Evolutionary conservation across 345 rosid genomes (phyloP).

Genomic region (Combretum micranthum): DNA sequence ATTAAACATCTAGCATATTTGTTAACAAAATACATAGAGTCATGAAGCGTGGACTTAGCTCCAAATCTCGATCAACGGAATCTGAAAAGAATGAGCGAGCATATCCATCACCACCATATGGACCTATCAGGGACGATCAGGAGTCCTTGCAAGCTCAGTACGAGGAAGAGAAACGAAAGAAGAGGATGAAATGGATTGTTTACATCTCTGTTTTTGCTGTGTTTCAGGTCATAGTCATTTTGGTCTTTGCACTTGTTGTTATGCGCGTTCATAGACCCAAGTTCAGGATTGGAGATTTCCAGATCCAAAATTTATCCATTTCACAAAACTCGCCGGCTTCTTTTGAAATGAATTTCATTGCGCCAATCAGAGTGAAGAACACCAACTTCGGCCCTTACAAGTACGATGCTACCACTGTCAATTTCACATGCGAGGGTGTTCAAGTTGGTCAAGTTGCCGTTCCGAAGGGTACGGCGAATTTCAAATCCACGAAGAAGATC

Average conservation of each 20-base stretch:
- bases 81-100: too few species aligned
- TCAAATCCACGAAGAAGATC: conserved; percentile 18
- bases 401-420: conserved; percentile 10
- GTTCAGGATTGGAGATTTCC: conserved; percentile 1
- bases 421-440: conserved; percentile 5
- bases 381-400: conserved; percentile 18
- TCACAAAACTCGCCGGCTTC: neutral
- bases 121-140: too few species aligned
- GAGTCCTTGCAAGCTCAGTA: neutral
- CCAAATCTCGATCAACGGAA: too few species aligned
- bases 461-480: conserved; percentile 12
- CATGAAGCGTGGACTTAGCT: too few species aligned
- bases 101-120: too few species aligned
- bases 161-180: conserved; percentile 11
- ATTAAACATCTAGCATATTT: too few species aligned
- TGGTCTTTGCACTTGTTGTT: conserved; percentile 15
- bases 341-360: conserved; percentile 5
- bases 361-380: conserved; percentile 15
- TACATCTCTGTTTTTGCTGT: conserved; percentile 14
- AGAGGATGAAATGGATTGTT: conserved; percentile 5
- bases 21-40: too few species aligned
- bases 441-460: conserved; percentile 4
- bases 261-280: conserved; percentile 9
- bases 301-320: neutral
- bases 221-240: conserved; percentile 15